Evolutionary conservation across 108 stramenopile genomes (phyloP), one percentile per base, ranked within the genome.

Genomic region (Skeletonema grethae): DNA sequence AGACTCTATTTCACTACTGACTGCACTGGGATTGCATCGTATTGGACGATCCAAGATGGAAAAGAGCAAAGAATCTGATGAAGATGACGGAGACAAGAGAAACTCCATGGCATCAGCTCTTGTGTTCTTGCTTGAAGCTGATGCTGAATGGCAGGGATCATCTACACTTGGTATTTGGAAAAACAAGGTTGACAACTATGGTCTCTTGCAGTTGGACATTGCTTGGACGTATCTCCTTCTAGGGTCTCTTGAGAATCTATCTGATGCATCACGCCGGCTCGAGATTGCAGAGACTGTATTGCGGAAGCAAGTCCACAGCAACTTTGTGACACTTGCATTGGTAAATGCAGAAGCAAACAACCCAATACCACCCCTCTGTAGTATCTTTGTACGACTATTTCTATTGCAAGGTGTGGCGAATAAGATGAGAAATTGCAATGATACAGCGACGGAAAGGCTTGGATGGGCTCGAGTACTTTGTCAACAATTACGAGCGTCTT

Each of bases 141-240:
- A 76, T 56, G 57, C 61, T 16, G 75, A 76, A 31, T 76, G 75
- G 75, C 57, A 59, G 13, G 24, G 25, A 0, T 53, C 63, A 3
- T 13, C 18, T 7, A 70, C 31, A 0, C 34, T 62, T 9, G 13
- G 10, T 0, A 13, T 9, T 24, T 76, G 75, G 75, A 62, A 20
- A 34, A 20, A 9, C 12, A 46, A 35, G 28, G 69, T 62, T 6
- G 75, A 76, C 57, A 76, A 76, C 34, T 76, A 70, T 24, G 75
- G 75, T 12, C 46, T 76, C 9, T 30, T 76, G n/a, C 75, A 76
- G 53, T 16, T 76, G 10, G 75, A 76, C 38, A 76, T 76, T 70
- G 69, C 69, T 18, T 76, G 75, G 75, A 61, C 20, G 38, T 76
- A 70, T 61, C 50, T 76, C 0, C 43, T 61, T 7, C 62, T 70